Evolutionary conservation across 768 basidiomycete species (phyloP), one percentile per base, ranked within the genome.

Genomic region (Termitomyces sp.): DNA sequence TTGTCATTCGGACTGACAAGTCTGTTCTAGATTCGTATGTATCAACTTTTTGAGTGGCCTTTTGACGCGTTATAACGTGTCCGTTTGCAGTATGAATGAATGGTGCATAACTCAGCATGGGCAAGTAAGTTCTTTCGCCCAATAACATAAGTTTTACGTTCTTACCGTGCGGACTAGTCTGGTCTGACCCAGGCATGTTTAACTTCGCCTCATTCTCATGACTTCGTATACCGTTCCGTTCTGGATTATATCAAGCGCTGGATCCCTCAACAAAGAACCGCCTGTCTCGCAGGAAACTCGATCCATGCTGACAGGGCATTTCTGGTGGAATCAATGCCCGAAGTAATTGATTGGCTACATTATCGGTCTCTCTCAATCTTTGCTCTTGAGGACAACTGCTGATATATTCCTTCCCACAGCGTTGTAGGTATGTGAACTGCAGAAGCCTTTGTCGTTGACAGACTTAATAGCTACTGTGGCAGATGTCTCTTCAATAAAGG

Each of bases 41-140:
- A 9, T 2, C n/a, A 38, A 52, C 11, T 31, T 12, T 31, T 12
- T n/a, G 2, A 23, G 23, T 17, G 32, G 8, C 19, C 17, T 32
- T 9, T 38, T 21, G 32, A 49, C 46, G 44, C 45, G 48, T 12
- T 47, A 51, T 53, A 34, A 55, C 55, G 32, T 40, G 34, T 29
- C 5, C 5, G 46, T 61, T 35, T 46, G 31, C 60, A 94, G 91
- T 17, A 97, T 97, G 95, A 80, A 84, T 58, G 77, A 85, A 59
- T 97, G 95, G 95, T 97, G 94, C 70, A 84, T 74, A 29, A 80
- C 81, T 6, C 91, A 93, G 59, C 95, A 97, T 62, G 87, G 85
- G 34, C 72, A 77, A 66, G 92, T 90, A 61, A 59, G 82, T 69
- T 48, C 31, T 35, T 51, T 5, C 38, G 32, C 32, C 7, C n/a